Percentiles rank a stretch among this genome's conserved stretches.
phyloP scores from a whole-genome alignment of 2,329 filamentous ascomycete species.

The Neopestalotiopsis rosae region DNA sequence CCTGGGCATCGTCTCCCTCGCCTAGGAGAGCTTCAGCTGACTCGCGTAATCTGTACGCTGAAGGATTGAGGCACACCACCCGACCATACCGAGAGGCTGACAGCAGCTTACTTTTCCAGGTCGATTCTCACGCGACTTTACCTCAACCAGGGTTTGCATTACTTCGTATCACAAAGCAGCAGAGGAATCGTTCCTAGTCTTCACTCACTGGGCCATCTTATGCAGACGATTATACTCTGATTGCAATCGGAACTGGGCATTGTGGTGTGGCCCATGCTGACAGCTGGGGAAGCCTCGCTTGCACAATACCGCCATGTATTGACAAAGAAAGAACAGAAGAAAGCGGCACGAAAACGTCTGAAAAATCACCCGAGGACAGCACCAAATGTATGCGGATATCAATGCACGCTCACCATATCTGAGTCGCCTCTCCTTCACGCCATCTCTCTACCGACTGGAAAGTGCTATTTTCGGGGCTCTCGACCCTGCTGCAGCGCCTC shows the following conservation, averaged over 20 bases:
- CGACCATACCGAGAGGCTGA: neutral
- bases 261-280: neutral
- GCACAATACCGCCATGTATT: neutral
- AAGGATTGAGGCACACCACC: neutral
- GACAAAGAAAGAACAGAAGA: neutral
- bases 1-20: neutral
- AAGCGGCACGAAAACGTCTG: neutral
- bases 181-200: neutral
- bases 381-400: neutral
- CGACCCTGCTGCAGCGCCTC: constrained; percentile 1
- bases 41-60: neutral
- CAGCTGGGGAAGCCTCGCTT: neutral
- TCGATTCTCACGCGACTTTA: neutral
- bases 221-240: neutral
- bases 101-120: neutral
- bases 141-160: neutral
- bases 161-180: neutral
- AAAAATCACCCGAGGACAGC: neutral
- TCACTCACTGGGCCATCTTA: neutral
- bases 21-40: neutral
- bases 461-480: neutral
- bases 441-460: neutral
- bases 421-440: neutral
- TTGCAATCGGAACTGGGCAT: neutral
- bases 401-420: neutral